A percentile compares a stretch with the other conserved stretches of the same genome.
phyloP scores from a whole-genome alignment of 2,329 filamentous ascomycete genomes.

The Fusarium acutatum region DNA sequence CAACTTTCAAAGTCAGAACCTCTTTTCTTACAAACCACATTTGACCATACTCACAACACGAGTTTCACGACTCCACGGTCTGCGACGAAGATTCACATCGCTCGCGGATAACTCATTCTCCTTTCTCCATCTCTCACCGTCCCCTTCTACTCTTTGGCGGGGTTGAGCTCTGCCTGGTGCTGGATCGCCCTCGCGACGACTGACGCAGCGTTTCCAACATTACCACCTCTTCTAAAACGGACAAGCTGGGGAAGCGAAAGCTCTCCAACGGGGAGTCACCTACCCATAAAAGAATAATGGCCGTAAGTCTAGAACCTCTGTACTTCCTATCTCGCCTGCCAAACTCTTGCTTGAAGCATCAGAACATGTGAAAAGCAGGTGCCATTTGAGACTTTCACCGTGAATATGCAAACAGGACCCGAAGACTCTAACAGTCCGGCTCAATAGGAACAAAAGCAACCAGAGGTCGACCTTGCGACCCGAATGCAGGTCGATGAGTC shows the following conservation, averaged over 20 bases:
- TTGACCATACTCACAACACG: slow-evolving; percentile 13
- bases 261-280: slow-evolving; percentile 67
- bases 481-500: slow-evolving; percentile 73
- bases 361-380: slow-evolving; percentile 7
- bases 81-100: slow-evolving; percentile 24
- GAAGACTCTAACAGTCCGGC: slow-evolving; percentile 6
- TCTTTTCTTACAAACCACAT: slow-evolving; percentile 25
- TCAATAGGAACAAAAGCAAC: slow-evolving; percentile 59
- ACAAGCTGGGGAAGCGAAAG: slow-evolving; percentile 74
- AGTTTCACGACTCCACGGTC: slow-evolving; percentile 8
- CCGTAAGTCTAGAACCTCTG: slow-evolving; percentile 56
- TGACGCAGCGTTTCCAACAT: slow-evolving; percentile 45
- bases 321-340: background rate
- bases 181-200: slow-evolving; percentile 41
- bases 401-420: background rate
- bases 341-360: background rate
- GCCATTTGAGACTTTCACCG: background rate
- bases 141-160: slow-evolving; percentile 40
- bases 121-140: slow-evolving; percentile 14
- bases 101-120: slow-evolving; percentile 6
- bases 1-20: slow-evolving; percentile 15
- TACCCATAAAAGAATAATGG: slow-evolving; percentile 68
- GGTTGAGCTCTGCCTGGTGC: slow-evolving; percentile 51
- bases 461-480: slow-evolving; percentile 69
- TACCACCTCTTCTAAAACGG: slow-evolving; percentile 45